Evolutionary conservation across 225 moss, liverwort and hornwort genomes (phyloP).

Genomic region (Rhytidiadelphus loreus): DNA sequence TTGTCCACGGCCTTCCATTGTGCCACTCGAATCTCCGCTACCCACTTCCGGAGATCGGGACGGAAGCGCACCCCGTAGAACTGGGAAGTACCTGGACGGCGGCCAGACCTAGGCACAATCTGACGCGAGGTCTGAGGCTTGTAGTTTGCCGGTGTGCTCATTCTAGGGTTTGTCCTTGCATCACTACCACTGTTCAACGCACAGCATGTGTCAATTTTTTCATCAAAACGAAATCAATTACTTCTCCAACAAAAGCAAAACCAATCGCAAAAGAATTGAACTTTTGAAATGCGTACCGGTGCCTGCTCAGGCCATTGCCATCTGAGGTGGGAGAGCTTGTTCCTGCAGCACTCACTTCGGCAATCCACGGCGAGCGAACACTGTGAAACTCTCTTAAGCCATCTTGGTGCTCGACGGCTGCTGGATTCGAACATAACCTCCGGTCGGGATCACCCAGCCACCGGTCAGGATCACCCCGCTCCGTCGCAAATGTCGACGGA

Average conservation of each 20-base stretch:
- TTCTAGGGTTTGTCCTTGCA: not conserved
- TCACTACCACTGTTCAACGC: not conserved
- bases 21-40: constrained; percentile 1
- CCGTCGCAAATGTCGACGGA: not conserved
- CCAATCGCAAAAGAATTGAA: not conserved
- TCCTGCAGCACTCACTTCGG: too few relatives aligned
- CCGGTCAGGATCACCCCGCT: too few relatives aligned
- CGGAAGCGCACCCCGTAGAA: constrained; percentile 18
- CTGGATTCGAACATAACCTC: too few relatives aligned
- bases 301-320: not conserved
- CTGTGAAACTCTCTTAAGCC: not conserved
- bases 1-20: constrained; percentile 9
- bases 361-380: not conserved
- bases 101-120: too few relatives aligned
- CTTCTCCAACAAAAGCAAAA: too few relatives aligned
- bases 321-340: too few relatives aligned
- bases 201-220: not conserved
- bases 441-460: too few relatives aligned
- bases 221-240: too few relatives aligned
- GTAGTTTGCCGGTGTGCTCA: not conserved
- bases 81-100: not conserved
- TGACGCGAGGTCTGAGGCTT: not conserved
- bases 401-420: not conserved
- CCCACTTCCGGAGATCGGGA: not conserved
- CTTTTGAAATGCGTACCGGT: not conserved